These are phyloP conservation scores for Russula sp. DNA, from an alignment of 768 basidiomycete genomes.

Conservation along the genomic window DNA sequence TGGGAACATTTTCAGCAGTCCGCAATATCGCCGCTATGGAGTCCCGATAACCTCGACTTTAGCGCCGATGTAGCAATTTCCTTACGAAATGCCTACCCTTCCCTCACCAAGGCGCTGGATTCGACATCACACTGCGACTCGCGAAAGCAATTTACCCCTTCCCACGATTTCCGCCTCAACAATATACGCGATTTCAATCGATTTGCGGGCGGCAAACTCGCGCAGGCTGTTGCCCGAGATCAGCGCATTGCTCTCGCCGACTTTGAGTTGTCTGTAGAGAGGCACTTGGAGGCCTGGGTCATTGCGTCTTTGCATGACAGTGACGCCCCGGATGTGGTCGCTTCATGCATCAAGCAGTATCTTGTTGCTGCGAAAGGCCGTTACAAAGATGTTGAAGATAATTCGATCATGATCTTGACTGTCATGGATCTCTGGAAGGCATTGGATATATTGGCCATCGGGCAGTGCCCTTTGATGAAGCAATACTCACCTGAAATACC, in stretches of 20 bases:
- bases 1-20: background rate
- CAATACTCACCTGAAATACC: slow-evolving; percentile 45
- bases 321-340: background rate
- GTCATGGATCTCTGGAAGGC: slow-evolving; percentile 39
- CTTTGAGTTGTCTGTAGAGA: slow-evolving; percentile 3
- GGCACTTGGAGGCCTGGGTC: background rate
- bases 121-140: background rate
- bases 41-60: background rate
- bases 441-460: slow-evolving; percentile 36
- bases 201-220: background rate
- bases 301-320: background rate
- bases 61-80: background rate
- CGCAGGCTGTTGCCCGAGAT: background rate
- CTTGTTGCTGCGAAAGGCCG: background rate
- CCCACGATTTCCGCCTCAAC: background rate
- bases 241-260: background rate
- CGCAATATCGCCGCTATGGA: background rate
- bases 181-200: background rate
- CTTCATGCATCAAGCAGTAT: slow-evolving; percentile 15
- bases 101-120: background rate
- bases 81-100: background rate
- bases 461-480: slow-evolving; percentile 35
- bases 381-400: background rate
- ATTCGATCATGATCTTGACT: slow-evolving; percentile 9
- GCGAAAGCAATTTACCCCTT: background rate